These are phyloP conservation scores for Jamesozyma jinghongensis DNA, from an alignment of 805 yeast species.

Conservation along the genomic window DNA sequence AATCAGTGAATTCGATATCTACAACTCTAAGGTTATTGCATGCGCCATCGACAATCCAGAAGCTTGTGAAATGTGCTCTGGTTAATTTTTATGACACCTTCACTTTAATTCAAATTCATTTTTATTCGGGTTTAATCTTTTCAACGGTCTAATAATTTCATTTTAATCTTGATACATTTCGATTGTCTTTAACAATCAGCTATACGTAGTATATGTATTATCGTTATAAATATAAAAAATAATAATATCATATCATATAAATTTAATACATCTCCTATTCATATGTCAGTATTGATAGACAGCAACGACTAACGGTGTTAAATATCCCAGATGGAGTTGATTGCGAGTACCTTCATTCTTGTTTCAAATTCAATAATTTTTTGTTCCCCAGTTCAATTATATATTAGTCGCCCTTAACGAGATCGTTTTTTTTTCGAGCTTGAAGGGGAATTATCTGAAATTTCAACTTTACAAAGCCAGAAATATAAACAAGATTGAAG, in stretches of 20 bases:
- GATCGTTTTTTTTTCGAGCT: too few species aligned
- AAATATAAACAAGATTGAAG: too few species aligned
- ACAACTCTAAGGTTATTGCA: constrained; percentile 86
- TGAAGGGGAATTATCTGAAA: too few species aligned
- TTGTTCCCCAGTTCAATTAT: too few species aligned
- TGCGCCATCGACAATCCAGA: constrained; percentile 97
- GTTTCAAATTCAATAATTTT: too few species aligned
- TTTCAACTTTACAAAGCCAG: too few species aligned
- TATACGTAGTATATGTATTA: neutral
- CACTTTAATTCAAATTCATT: neutral
- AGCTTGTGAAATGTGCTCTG: constrained; percentile 98
- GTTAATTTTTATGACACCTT: constrained; percentile 42
- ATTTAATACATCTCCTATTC: too few species aligned
- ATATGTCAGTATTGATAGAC: too few species aligned
- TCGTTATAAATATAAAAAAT: neutral
- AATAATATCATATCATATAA: neutral
- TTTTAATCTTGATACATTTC: neutral
- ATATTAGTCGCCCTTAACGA: too few species aligned
- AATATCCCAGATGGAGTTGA: too few species aligned
- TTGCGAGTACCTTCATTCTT: too few species aligned
- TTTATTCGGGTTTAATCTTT: constrained; percentile 1
- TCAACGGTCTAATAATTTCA: neutral
- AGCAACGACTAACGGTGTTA: too few species aligned
- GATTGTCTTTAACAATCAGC: neutral
- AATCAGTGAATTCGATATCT: constrained; percentile 65